These are phyloP conservation scores for Volvariella volvacea DNA, from an alignment of 1,284 basidiomycete species.

Conservation along the genomic window DNA sequence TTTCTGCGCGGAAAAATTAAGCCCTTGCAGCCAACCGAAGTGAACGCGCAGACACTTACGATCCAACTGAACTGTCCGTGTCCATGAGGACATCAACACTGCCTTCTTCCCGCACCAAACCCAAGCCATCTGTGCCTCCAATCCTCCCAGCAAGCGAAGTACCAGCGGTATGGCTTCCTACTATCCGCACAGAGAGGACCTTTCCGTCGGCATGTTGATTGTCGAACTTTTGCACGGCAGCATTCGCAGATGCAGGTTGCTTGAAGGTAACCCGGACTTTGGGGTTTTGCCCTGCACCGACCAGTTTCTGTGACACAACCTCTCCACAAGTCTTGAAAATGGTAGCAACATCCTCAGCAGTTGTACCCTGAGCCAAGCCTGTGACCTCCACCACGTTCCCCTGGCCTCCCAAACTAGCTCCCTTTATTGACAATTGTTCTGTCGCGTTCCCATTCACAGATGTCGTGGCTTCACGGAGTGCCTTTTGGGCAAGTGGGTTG, in stretches of 20 bases:
- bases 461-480: slow-evolving; percentile 44
- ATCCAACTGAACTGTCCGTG: slow-evolving; percentile 31
- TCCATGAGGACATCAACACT: slow-evolving; percentile 66
- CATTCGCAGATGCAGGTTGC: slow-evolving; percentile 51
- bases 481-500: slow-evolving; percentile 44
- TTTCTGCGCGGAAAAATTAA: slow-evolving; percentile 48
- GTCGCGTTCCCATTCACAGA: slow-evolving; percentile 22
- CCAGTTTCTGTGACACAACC: slow-evolving; percentile 49
- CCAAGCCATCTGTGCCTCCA: slow-evolving; percentile 47
- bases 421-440: slow-evolving; percentile 59
- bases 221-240: slow-evolving; percentile 70
- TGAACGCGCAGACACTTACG: slow-evolving; percentile 40
- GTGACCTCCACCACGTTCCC: slow-evolving; percentile 74
- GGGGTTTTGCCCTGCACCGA: slow-evolving; percentile 27
- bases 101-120: slow-evolving; percentile 54
- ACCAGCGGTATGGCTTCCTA: slow-evolving; percentile 47
- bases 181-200: slow-evolving; percentile 56
- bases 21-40: not conserved
- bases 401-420: slow-evolving; percentile 44
- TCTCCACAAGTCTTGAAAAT: slow-evolving; percentile 79
- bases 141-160: slow-evolving; percentile 48
- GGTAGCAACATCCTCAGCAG: slow-evolving; percentile 76
- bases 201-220: slow-evolving; percentile 79
- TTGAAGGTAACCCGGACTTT: slow-evolving; percentile 73
- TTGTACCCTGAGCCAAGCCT: slow-evolving; percentile 72